Evolutionary conservation across 2,329 filamentous ascomycete species (phyloP).

Genomic region (Endothia cerciana): DNA sequence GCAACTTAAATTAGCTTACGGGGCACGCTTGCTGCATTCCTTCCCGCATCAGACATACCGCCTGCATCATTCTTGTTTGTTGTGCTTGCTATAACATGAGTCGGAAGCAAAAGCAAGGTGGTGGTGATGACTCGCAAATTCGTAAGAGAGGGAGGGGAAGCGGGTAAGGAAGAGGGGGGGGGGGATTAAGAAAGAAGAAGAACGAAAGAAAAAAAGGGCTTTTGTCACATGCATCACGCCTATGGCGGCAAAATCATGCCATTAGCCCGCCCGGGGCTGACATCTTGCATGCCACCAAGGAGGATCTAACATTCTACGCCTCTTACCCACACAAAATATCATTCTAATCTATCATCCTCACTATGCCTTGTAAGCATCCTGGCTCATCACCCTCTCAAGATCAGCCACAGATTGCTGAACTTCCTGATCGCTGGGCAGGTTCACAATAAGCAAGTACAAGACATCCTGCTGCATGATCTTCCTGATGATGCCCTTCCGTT

Average conservation of each 20-base stretch:
- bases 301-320: not conserved
- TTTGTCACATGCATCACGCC: not conserved
- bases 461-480: conserved; percentile 43
- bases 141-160: not conserved
- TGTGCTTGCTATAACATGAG: not conserved
- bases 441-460: conserved; percentile 55
- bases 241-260: not conserved
- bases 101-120: not conserved
- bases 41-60: not conserved
- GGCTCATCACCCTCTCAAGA: conserved; percentile 25
- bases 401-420: conserved; percentile 35
- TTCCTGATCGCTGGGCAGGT: conserved; percentile 50
- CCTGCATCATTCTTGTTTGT: not conserved
- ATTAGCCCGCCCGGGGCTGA: not conserved
- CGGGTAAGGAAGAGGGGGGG: no score
- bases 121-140: not conserved
- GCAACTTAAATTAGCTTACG: conserved; percentile 2
- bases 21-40: not conserved
- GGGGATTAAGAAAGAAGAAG: no score
- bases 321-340: not conserved
- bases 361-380: not conserved
- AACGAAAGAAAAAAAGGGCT: not conserved
- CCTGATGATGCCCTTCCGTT: conserved; percentile 23
- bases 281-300: conserved; percentile 2
- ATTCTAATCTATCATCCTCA: not conserved